Conservation (phyloP, 108 stramenopile genomes). For the Pseudonitzschia multistriata region DNA sequence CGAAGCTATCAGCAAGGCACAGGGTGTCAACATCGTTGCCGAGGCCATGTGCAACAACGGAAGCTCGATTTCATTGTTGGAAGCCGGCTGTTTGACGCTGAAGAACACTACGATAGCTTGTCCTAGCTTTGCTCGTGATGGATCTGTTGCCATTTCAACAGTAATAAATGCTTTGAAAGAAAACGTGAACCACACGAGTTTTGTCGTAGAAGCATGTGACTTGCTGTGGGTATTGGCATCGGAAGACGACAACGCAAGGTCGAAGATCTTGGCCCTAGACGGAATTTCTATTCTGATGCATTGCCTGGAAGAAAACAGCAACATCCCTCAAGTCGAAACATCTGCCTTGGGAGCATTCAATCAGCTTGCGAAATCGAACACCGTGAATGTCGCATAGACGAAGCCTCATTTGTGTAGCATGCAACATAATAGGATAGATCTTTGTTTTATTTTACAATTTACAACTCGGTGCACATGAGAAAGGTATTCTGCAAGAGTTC, state of each 20-base stretch:
- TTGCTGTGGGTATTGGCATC: conserved; percentile 49
- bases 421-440: too few species aligned
- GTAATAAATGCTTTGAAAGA: conserved; percentile 44
- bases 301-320: conserved; percentile 29
- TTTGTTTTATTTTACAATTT: too few species aligned
- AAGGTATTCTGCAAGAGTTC: too few species aligned
- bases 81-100: conserved; percentile 43
- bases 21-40: conserved; percentile 46
- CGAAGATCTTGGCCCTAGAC: conserved; percentile 38
- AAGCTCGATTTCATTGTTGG: conserved; percentile 29
- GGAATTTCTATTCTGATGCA: conserved; percentile 42
- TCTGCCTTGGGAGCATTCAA: conserved; percentile 44
- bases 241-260: conserved; percentile 33
- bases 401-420: not conserved
- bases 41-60: conserved; percentile 53
- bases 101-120: conserved; percentile 32
- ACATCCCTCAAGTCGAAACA: conserved; percentile 24
- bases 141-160: conserved; percentile 32
- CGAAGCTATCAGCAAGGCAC: conserved; percentile 41
- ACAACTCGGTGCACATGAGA: too few species aligned
- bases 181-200: conserved; percentile 26
- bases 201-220: conserved; percentile 47
- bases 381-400: not conserved
- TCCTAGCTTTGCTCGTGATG: conserved; percentile 35
- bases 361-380: conserved; percentile 18